phyloP scores from a whole-genome alignment of 495 filamentous ascomycete genomes.

The Penicillium flavigenum region DNA sequence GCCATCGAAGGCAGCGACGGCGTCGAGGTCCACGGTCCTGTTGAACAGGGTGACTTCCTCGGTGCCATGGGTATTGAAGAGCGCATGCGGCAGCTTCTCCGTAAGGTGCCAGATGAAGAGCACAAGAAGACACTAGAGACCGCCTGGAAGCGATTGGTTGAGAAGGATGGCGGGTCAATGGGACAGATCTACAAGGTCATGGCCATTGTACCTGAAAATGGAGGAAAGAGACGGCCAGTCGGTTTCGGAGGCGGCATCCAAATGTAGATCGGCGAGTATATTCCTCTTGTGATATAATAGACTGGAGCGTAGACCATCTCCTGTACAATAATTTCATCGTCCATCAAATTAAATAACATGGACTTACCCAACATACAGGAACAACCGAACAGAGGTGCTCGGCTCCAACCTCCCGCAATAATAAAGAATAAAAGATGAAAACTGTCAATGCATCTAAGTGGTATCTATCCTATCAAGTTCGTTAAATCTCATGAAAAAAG shows the following conservation, averaged over 20 bases:
- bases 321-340: slow-evolving; percentile 6
- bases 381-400: background rate
- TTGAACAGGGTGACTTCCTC: slow-evolving; percentile 81
- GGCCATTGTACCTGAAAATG: slow-evolving; percentile 82
- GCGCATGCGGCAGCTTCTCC: slow-evolving; percentile 66
- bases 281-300: background rate
- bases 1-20: slow-evolving; percentile 69
- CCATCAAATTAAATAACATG: background rate
- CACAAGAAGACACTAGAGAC: slow-evolving; percentile 62
- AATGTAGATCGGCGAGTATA: slow-evolving; percentile 14
- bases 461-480: slow-evolving; percentile 22
- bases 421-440: background rate
- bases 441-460: slow-evolving; percentile 12
- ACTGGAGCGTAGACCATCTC: background rate
- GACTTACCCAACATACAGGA: background rate
- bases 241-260: slow-evolving; percentile 83
- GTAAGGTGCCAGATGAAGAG: slow-evolving; percentile 49
- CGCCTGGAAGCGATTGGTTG: slow-evolving; percentile 76
- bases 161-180: slow-evolving; percentile 78
- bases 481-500: slow-evolving; percentile 16
- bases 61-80: slow-evolving; percentile 75
- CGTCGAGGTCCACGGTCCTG: slow-evolving; percentile 90
- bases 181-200: slow-evolving; percentile 91
- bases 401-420: background rate
- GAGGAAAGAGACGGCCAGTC: slow-evolving; percentile 71